phyloP scores from a whole-genome alignment of 164 flowering plant species.

The Protea cynaroides region DNA sequence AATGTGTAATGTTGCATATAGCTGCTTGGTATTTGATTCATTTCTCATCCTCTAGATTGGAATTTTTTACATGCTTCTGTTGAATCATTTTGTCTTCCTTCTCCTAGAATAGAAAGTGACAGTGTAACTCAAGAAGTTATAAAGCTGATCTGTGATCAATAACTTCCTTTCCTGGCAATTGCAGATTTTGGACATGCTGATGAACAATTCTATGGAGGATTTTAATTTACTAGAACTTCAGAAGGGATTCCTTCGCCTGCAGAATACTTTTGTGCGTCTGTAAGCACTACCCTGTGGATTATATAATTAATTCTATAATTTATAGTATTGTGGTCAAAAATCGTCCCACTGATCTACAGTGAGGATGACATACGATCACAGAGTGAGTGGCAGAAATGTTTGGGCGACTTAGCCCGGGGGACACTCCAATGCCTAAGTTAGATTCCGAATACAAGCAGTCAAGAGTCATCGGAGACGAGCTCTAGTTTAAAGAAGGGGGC shows the following conservation, averaged over 20 bases:
- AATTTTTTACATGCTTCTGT: neutral
- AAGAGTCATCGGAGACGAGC: too few species aligned
- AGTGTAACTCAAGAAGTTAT: neutral
- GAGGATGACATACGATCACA: too few species aligned
- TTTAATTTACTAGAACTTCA: slow-evolving; percentile 57
- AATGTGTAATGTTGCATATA: slow-evolving; percentile 94
- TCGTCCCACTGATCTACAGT: too few species aligned
- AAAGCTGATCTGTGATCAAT: slow-evolving; percentile 3
- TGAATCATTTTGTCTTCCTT: neutral
- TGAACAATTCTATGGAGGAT: slow-evolving; percentile 35
- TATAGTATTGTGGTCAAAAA: too few species aligned
- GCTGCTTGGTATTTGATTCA: slow-evolving; percentile 61
- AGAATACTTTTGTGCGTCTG: slow-evolving; percentile 76
- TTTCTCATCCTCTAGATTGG: slow-evolving; percentile 1
- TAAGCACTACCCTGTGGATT: slow-evolving; percentile 28
- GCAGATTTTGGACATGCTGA: slow-evolving; percentile 31
- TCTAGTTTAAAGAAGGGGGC: too few species aligned
- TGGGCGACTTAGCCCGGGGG: too few species aligned
- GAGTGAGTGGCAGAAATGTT: too few species aligned
- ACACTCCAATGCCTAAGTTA: too few species aligned
- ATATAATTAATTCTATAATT: too few species aligned
- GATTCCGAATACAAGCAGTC: too few species aligned
- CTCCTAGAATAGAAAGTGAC: neutral
- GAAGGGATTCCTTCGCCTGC: slow-evolving; percentile 85
- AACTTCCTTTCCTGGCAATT: slow-evolving; percentile 36